These are phyloP conservation scores for Grigorovia transvaalensis DNA, from an alignment of 805 yeast species.

Conservation along the genomic window DNA sequence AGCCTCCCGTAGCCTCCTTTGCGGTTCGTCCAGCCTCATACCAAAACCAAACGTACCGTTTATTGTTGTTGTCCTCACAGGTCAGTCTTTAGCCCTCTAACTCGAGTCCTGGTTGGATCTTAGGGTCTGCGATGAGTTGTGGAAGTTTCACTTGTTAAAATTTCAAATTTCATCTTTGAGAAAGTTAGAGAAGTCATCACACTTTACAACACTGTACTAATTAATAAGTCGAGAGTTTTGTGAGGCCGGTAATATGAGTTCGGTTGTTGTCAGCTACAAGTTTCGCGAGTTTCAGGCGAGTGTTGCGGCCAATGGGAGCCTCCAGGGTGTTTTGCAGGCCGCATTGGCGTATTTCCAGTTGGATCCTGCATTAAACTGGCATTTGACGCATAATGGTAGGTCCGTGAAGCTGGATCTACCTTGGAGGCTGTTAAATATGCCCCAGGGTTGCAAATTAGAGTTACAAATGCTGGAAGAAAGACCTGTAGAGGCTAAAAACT, in stretches of 20 bases:
- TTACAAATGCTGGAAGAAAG: constrained; percentile 7
- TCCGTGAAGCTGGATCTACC: constrained; percentile 34
- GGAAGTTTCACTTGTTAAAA: not conserved
- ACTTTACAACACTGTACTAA: not conserved
- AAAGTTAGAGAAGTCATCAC: not conserved
- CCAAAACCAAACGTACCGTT: too few relatives aligned
- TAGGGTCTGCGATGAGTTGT: too few relatives aligned
- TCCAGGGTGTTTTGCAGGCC: constrained; percentile 30
- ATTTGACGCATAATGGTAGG: constrained; percentile 24
- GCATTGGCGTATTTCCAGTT: constrained; percentile 33
- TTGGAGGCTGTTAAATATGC: constrained; percentile 33
- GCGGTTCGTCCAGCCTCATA: constrained; percentile 39
- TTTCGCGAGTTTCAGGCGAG: constrained; percentile 28
- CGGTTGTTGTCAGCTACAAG: constrained; percentile 29
- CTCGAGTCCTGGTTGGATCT: too few relatives aligned
- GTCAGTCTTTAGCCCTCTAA: too few relatives aligned
- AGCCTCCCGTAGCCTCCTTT: constrained; percentile 57
- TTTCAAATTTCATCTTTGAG: not conserved
- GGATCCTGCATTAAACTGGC: constrained; percentile 10
- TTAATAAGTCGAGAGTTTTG: too few relatives aligned
- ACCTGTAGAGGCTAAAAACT: not conserved
- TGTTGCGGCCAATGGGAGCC: constrained; percentile 28
- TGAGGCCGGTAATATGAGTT: constrained; percentile 25
- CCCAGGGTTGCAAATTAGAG: constrained; percentile 35
- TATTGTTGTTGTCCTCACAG: too few relatives aligned